Evolutionary conservation across 179 eudicot genomes (phyloP), one percentile per base, ranked within the genome.

Genomic region (Pouteria campechiana): DNA sequence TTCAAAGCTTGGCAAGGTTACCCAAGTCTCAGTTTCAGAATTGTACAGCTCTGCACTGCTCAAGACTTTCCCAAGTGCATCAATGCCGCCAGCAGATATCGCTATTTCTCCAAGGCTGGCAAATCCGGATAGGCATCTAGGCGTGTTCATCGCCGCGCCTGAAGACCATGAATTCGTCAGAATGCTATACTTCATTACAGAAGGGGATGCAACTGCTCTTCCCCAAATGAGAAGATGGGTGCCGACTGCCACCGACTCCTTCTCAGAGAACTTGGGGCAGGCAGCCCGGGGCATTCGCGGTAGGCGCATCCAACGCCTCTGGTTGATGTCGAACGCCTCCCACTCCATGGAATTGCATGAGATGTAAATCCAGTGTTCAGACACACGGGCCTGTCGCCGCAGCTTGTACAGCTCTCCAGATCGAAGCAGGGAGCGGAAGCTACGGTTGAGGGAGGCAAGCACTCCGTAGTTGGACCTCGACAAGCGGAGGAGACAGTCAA

Each of bases 161-260:
- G 32, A 7, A 25, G 75, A 54, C 75, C 75, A 69, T 2, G 67
- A 59, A 28, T 69, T 59, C 10, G 74, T 58, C 36, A 68, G 32
- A 24, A 68, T 61, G 55, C 65, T 63, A 40, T 63, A 68, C 33
- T 54, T 68, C 23, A 57, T 63, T 4, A 63, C 55, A 2, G 63
- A 37, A 29, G 63, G 74, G 21, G 65, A 32, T 4, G 43, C 32
- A 13, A 68, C 40, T 12, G 34, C 66, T 55, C 46, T 63, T 18
- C 74, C 74, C 34, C 63, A 68, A 1, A 63, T 55, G 17, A 68
- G 41, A 17, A 68, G 65, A 20, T 68, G 65, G 0, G 74, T 63
- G 22, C 74, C 74, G 25, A 68, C 74, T 18, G 74, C 70, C 37
- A 68, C 57, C 3, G 74, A 68, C 42, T 68, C 74, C 58, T 68